phyloP scores from a whole-genome alignment of 768 basidiomycete genomes.

The Filobasidium wieringae region DNA sequence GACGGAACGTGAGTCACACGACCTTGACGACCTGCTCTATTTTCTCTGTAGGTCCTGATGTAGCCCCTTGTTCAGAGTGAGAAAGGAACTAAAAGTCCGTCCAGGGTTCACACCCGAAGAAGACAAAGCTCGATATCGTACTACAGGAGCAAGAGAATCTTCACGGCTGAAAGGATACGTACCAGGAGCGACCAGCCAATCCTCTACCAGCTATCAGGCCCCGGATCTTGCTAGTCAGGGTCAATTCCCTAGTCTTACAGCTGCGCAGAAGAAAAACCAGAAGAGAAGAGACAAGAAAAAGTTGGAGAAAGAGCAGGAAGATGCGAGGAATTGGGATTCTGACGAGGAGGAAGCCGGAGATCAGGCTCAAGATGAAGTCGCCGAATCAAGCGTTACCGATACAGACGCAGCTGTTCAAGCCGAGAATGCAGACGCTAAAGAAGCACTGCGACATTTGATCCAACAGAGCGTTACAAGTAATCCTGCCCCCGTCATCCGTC shows the following conservation, averaged over 20 bases:
- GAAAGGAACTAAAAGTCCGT: constrained; percentile 78
- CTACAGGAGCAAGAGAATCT: constrained; percentile 59
- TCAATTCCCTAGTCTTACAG: constrained; percentile 32
- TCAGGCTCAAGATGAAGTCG: constrained; percentile 43
- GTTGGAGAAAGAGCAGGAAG: constrained; percentile 58
- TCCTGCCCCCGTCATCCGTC: background rate
- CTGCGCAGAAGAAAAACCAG: constrained; percentile 43
- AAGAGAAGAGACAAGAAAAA: constrained; percentile 64
- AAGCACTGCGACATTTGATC: background rate
- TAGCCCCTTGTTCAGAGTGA: too few species aligned
- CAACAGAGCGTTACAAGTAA: background rate
- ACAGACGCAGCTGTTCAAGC: background rate
- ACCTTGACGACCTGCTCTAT: background rate
- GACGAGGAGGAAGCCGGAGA: constrained; percentile 82
- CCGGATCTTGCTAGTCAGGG: constrained; percentile 1
- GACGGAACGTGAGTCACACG: constrained; percentile 66
- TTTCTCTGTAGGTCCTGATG: too few species aligned
- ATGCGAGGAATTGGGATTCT: constrained; percentile 50
- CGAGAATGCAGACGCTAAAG: background rate
- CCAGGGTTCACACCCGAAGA: constrained; percentile 93
- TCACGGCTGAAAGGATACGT: constrained; percentile 66
- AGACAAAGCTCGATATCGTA: constrained; percentile 75
- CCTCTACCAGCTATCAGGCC: constrained; percentile 31
- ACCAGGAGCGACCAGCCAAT: constrained; percentile 63
- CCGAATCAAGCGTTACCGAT: background rate